These are phyloP conservation scores for Odontarrhena argentea DNA, from an alignment of 345 rosid genomes.

Conservation along the genomic window DNA sequence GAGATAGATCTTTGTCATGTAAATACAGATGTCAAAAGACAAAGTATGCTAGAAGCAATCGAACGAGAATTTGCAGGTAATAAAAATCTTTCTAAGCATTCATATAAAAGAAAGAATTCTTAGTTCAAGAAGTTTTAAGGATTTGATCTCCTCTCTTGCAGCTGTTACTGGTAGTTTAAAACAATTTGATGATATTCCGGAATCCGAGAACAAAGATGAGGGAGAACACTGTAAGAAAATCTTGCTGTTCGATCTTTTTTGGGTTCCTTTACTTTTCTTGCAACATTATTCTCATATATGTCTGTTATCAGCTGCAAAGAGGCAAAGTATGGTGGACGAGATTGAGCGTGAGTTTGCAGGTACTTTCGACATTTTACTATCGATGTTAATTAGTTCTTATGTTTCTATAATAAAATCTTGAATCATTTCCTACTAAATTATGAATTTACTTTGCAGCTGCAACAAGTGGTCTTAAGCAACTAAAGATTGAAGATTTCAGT, in stretches of 20 bases:
- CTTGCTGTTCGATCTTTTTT: background rate
- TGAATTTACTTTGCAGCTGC: constrained; percentile 34
- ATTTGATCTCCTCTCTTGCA: constrained; percentile 17
- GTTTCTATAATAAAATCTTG: constrained; percentile 6
- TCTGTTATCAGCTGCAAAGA: constrained; percentile 36
- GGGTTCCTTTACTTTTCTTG: background rate
- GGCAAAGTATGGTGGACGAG: constrained; percentile 42
- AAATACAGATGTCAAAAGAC: constrained; percentile 29
- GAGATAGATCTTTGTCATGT: background rate
- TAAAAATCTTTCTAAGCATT: background rate
- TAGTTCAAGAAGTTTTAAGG: constrained; percentile 23
- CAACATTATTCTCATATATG: constrained; percentile 18
- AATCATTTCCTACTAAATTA: constrained; percentile 13
- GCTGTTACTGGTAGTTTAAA: constrained; percentile 32
- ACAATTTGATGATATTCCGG: constrained; percentile 28
- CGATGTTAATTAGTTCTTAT: background rate
- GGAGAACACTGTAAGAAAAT: constrained; percentile 32
- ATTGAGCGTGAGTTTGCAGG: constrained; percentile 46
- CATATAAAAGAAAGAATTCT: constrained; percentile 1
- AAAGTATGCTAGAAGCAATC: constrained; percentile 41
- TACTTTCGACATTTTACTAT: background rate
- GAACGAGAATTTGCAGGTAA: constrained; percentile 40
- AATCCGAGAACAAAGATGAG: constrained; percentile 30
- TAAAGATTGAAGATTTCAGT: constrained; percentile 22
- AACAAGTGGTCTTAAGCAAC: constrained; percentile 33